Conservation (phyloP, 257 asterid species). For the Plantago elongata region DNA sequence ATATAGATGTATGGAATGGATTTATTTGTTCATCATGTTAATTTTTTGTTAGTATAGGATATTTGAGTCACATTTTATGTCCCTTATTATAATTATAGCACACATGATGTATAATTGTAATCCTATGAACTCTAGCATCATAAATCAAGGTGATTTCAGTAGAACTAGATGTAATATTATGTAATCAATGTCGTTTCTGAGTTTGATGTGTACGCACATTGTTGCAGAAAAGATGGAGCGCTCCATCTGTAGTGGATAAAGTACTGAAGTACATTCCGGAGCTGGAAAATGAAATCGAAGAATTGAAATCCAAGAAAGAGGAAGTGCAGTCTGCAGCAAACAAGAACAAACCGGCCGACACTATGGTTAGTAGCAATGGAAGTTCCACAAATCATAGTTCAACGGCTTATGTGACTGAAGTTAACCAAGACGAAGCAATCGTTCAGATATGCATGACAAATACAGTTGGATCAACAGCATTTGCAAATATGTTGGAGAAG, state of each 20-base stretch:
- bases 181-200: too few species aligned
- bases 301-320: conserved; percentile 22
- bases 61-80: too few species aligned
- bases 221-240: conserved; percentile 42
- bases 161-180: too few species aligned
- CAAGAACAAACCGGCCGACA: conserved; percentile 1
- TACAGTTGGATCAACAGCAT: background rate
- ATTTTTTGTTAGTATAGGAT: too few species aligned
- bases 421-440: conserved; percentile 29
- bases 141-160: too few species aligned
- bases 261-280: conserved; percentile 40
- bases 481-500: conserved; percentile 22
- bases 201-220: background rate
- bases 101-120: too few species aligned
- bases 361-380: background rate
- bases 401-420: conserved; percentile 19
- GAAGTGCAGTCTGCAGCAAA: conserved; percentile 15
- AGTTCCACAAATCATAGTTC: background rate
- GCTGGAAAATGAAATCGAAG: conserved; percentile 28
- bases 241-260: conserved; percentile 39
- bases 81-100: too few species aligned
- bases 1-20: too few species aligned
- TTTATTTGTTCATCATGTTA: too few species aligned
- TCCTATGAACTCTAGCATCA: too few species aligned
- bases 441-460: conserved; percentile 29